These are phyloP conservation scores for Petunia axillaris DNA, from an alignment of 257 asterid species.

Conservation along the genomic window DNA sequence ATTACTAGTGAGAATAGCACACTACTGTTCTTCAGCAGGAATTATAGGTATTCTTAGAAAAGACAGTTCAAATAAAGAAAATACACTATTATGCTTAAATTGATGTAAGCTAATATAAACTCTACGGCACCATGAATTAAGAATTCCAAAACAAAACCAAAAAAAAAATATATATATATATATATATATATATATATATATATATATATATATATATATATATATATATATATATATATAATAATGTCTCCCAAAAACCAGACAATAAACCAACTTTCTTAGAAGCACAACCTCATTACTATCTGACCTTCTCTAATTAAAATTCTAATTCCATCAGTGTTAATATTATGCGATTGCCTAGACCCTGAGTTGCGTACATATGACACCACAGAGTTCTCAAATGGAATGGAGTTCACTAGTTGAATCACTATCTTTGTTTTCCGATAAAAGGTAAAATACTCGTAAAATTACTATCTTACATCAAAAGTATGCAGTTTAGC, in stretches of 20 bases:
- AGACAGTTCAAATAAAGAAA: neutral
- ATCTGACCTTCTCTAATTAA: neutral
- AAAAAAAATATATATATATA: neutral
- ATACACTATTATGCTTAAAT: neutral
- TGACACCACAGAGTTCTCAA: slow-evolving; percentile 8
- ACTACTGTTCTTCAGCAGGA: neutral
- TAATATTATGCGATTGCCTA: neutral
- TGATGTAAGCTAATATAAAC: slow-evolving; percentile 6
- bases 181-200: neutral
- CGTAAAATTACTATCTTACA: neutral
- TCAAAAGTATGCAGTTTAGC: neutral
- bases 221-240: neutral
- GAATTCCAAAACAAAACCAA: neutral
- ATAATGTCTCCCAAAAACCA: neutral
- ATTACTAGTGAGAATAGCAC: neutral
- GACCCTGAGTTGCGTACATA: neutral
- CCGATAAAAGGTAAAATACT: neutral
- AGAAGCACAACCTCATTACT: neutral
- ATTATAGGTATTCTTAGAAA: neutral
- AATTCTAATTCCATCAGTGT: slow-evolving; percentile 1
- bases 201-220: neutral
- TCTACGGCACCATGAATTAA: neutral
- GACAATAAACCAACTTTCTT: neutral
- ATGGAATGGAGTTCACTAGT: neutral
- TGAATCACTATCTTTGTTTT: neutral